Percentiles rank a stretch among this genome's conserved stretches.
Conservation (phyloP, 1,284 basidiomycete genomes). For the Golubevia pallescens region DNA sequence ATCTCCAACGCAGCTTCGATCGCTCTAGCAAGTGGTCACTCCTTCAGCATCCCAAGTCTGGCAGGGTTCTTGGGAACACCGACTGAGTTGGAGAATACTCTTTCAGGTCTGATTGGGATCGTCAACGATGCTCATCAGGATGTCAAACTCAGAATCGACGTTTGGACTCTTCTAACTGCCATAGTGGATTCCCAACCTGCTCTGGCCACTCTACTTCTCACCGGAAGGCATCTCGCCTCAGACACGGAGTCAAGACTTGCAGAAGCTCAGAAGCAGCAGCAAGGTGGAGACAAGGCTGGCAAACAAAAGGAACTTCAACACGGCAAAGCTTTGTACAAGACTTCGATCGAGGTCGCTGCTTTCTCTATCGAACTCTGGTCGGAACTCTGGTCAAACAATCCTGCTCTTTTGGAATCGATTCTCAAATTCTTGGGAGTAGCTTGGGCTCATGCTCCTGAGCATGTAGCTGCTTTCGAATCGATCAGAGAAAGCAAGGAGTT, state of each 20-base stretch:
- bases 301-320: not conserved
- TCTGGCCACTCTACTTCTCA: slow-evolving; percentile 52
- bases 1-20: slow-evolving; percentile 14
- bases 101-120: slow-evolving; percentile 26
- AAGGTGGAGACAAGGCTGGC: slow-evolving; percentile 8
- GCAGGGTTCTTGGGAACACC: slow-evolving; percentile 45
- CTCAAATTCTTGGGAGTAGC: slow-evolving; percentile 47
- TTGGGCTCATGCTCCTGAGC: slow-evolving; percentile 47
- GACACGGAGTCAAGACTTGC: slow-evolving; percentile 16
- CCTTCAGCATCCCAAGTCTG: slow-evolving; percentile 12
- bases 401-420: slow-evolving; percentile 36
- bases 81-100: slow-evolving; percentile 33
- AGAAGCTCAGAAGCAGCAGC: slow-evolving; percentile 9
- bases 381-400: slow-evolving; percentile 16
- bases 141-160: slow-evolving; percentile 20
- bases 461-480: slow-evolving; percentile 31
- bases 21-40: not conserved
- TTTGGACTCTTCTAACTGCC: slow-evolving; percentile 48
- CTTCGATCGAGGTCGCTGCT: slow-evolving; percentile 36
- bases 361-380: slow-evolving; percentile 18
- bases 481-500: slow-evolving; percentile 26
- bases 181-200: slow-evolving; percentile 51
- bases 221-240: slow-evolving; percentile 39
- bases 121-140: slow-evolving; percentile 31
- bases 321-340: slow-evolving; percentile 17